phyloP scores from a whole-genome alignment of 306 rosid genomes.

The Senna tora region DNA sequence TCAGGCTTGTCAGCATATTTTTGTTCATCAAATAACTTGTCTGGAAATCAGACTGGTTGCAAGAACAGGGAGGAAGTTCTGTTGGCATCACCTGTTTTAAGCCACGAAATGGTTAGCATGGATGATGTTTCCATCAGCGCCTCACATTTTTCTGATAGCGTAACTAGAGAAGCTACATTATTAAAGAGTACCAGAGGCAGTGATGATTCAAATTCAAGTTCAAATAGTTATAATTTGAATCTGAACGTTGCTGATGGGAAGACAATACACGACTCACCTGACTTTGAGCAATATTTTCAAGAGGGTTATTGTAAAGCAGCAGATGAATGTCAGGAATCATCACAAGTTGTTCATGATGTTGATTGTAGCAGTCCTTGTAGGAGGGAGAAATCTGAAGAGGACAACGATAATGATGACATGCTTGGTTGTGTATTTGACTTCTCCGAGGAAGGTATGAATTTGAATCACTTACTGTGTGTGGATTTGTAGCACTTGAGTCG shows the following conservation, averaged over 20 bases:
- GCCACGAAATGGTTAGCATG: conserved; percentile 33
- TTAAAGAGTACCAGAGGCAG: conserved; percentile 43
- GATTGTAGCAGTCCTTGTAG: conserved; percentile 63
- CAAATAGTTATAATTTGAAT: conserved; percentile 53
- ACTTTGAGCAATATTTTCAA: conserved; percentile 64
- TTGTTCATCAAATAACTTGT: conserved; percentile 45
- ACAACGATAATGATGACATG: conserved; percentile 59
- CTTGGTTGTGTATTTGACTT: conserved; percentile 70
- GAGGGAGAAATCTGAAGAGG: conserved; percentile 63
- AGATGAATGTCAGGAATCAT: conserved; percentile 44
- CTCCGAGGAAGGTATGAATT: conserved; percentile 69
- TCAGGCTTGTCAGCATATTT: conserved; percentile 45
- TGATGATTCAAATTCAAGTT: conserved; percentile 53
- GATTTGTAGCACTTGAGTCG: too few species aligned
- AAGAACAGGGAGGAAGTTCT: conserved; percentile 46
- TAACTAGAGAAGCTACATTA: conserved; percentile 47
- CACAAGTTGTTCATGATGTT: conserved; percentile 52
- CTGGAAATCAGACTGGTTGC: conserved; percentile 43
- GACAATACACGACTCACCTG: conserved; percentile 52
- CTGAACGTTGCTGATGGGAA: conserved; percentile 58
- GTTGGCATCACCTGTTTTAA: conserved; percentile 41
- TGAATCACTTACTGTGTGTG: neutral
- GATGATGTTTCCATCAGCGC: conserved; percentile 36
- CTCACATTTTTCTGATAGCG: conserved; percentile 49
- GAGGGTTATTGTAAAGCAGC: conserved; percentile 72